These are phyloP conservation scores for Fagopyrum tataricum DNA, from an alignment of 148 eudicot genomes.

Conservation along the genomic window DNA sequence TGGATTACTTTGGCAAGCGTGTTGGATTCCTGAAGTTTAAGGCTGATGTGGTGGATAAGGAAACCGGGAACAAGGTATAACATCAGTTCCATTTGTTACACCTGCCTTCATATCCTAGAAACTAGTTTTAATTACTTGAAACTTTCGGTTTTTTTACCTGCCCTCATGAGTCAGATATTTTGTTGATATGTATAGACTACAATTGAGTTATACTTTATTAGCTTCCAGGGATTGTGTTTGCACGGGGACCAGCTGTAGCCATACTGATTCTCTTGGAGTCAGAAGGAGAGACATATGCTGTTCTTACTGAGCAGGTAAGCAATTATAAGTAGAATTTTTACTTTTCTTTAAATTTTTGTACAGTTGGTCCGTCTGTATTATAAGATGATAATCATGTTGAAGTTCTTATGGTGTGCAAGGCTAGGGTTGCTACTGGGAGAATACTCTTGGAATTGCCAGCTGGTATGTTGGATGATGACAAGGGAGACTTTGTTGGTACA, in stretches of 20 bases:
- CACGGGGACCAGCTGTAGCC: conserved; percentile 97
- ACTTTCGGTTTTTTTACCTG: neutral
- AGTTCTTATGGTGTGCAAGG: conserved; percentile 39
- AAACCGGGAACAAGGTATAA: conserved; percentile 68
- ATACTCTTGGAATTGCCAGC: conserved; percentile 89
- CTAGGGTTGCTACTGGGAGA: conserved; percentile 89
- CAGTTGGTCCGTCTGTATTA: neutral
- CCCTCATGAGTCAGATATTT: neutral
- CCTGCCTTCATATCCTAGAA: neutral
- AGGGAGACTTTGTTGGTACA: conserved; percentile 84
- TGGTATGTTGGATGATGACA: conserved; percentile 93
- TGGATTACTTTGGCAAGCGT: conserved; percentile 89
- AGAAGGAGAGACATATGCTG: conserved; percentile 78
- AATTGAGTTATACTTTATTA: conserved; percentile 19
- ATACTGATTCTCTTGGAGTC: conserved; percentile 87
- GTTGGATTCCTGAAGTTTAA: conserved; percentile 93
- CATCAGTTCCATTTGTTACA: neutral
- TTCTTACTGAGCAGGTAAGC: conserved; percentile 88
- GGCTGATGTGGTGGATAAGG: conserved; percentile 76
- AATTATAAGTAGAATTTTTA: neutral
- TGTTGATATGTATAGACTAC: neutral
- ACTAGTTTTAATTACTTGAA: neutral
- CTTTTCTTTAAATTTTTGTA: neutral
- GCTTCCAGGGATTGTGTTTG: conserved; percentile 99
- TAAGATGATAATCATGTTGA: neutral